Evolutionary conservation across 1,284 basidiomycete species (phyloP).

Genomic region (Rhodotorula sp.): DNA sequence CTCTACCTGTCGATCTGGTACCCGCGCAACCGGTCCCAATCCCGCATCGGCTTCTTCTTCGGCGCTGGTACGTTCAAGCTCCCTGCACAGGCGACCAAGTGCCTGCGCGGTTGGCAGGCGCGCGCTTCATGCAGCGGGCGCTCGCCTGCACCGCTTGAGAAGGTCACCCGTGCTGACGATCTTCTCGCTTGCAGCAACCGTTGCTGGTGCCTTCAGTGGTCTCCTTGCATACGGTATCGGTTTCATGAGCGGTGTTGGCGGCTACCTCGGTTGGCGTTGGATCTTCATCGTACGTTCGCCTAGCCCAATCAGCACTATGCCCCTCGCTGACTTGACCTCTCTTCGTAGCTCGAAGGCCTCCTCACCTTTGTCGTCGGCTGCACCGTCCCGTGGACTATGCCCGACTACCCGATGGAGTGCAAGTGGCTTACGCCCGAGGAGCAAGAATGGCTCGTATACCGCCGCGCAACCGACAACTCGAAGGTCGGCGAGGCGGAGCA

Average conservation of each 20-base stretch:
- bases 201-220: conserved; percentile 29
- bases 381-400: conserved; percentile 43
- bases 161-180: not conserved
- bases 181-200: not conserved
- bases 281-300: conserved; percentile 33
- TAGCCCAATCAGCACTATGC: not conserved
- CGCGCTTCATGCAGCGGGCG: no score
- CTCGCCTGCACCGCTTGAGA: not conserved
- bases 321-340: not conserved
- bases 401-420: conserved; percentile 61
- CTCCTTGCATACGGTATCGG: conserved; percentile 56
- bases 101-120: not conserved
- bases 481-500: conserved; percentile 39
- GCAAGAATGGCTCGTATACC: conserved; percentile 62
- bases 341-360: conserved; percentile 58
- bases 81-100: conserved; percentile 31
- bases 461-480: conserved; percentile 57
- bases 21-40: conserved; percentile 58
- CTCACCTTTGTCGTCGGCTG: conserved; percentile 58
- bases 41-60: conserved; percentile 60
- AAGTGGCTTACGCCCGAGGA: conserved; percentile 64
- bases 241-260: conserved; percentile 55
- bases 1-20: conserved; percentile 60
- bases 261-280: conserved; percentile 57
- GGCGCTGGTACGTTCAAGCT: conserved; percentile 56